Evolutionary conservation across 306 rosid species (phyloP).

Genomic region (Styphnolobium japonicum): DNA sequence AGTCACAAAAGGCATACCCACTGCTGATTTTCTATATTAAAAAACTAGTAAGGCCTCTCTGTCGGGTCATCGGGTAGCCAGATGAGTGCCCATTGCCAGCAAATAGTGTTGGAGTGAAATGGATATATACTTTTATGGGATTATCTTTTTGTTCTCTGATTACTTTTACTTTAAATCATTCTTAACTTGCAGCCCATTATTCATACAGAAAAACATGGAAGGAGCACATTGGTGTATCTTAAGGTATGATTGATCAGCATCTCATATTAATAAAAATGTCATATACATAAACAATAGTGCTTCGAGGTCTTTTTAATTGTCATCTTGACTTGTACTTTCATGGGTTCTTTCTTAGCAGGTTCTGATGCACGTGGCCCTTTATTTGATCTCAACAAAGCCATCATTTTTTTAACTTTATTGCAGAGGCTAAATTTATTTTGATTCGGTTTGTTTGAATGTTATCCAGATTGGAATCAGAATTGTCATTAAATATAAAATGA

Average conservation of each 20-base stretch:
- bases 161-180: conserved; percentile 17
- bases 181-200: conserved; percentile 42
- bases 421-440: not conserved
- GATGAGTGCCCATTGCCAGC: conserved; percentile 34
- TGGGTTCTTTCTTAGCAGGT: conserved; percentile 15
- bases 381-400: conserved; percentile 19
- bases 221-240: conserved; percentile 17
- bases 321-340: conserved; percentile 11
- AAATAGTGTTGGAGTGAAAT: conserved; percentile 28
- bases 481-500: not conserved
- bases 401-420: not conserved
- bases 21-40: not conserved
- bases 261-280: conserved; percentile 5
- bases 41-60: conserved; percentile 4
- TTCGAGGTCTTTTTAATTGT: conserved; percentile 16
- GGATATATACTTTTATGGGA: conserved; percentile 7
- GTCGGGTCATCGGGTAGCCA: conserved; percentile 42
- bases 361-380: conserved; percentile 21
- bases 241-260: conserved; percentile 21
- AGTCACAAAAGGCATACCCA: conserved; percentile 34
- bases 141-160: conserved; percentile 14
- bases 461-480: not conserved
- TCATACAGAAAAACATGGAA: conserved; percentile 49
- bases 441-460: not conserved
- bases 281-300: conserved; percentile 17